Evolutionary conservation across 768 basidiomycete genomes (phyloP), one percentile per base, ranked within the genome.

Genomic region (Lactarius hatsudake): DNA sequence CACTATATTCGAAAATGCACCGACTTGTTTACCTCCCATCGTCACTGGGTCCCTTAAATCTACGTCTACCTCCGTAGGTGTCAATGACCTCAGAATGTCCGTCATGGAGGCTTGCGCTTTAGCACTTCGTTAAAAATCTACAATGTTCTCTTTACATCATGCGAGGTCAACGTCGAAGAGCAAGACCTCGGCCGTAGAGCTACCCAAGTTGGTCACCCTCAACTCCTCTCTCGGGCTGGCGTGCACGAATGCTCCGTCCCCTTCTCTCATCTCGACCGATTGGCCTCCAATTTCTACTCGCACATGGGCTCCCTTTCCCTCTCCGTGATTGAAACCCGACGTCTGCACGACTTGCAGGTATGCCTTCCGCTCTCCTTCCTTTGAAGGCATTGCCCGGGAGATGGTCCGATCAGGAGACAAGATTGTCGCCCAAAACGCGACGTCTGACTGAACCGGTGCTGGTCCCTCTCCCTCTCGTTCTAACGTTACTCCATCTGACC

Each of bases 311-410:
- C 92, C 93, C 1, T 72, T 76, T 0, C 87, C 82, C 36, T 77
- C 73, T 1, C 82, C 81, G 0, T 83, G 73, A 68, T 91, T 90
- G 76, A 91, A 96, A 3, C 94, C 94, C 32, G 87, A 87, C 6
- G 83, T 90, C 79, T 96, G 94, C 59, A 94, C 82, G 57, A 94
- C 83, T 70, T 98, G 96, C 26, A 96, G 77, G 74, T 96, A 96
- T 3, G 85, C 89, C 73, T 91, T 91, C 64, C 81, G 82, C 59
- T 69, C 72, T 43, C 63, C 66, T 8, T 65, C 61, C 15, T 61
- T 43, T 0, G 71, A 60, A 18, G 74, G 74, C 54, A 94, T 79
- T 10, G 73, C 76, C 73, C 88, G 84, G 65, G 80, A 76, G 61
- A 94, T 72, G 13, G 80, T 82, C 63, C 80, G 79, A 2, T 82